Conservation (phyloP, 805 yeast genomes). For the Saccharomyces mikatae region DNA sequence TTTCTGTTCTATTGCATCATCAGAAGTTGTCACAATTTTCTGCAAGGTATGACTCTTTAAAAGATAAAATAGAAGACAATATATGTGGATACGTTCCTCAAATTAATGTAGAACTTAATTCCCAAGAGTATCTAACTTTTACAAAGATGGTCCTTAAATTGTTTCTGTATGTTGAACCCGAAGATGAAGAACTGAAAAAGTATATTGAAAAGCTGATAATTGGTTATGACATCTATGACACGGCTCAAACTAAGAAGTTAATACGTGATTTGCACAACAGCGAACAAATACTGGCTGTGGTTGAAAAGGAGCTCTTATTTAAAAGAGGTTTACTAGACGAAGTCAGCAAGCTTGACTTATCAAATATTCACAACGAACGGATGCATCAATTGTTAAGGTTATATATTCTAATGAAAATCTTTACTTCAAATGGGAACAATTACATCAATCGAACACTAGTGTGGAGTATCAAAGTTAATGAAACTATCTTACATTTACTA, state of each 20-base stretch:
- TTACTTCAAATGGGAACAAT: conserved; percentile 29
- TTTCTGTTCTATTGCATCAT: conserved; percentile 53
- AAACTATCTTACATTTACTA: conserved; percentile 62
- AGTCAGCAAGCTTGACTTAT: conserved; percentile 38
- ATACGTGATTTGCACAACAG: conserved; percentile 45
- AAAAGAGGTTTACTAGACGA: conserved; percentile 44
- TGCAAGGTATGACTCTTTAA: conserved; percentile 21
- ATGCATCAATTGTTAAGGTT: conserved; percentile 35
- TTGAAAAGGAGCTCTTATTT: conserved; percentile 42
- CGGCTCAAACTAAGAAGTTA: conserved; percentile 40
- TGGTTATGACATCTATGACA: conserved; percentile 61
- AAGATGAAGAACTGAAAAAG: conserved; percentile 47
- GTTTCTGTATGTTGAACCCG: conserved; percentile 68
- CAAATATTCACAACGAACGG: conserved; percentile 34
- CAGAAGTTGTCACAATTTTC: conserved; percentile 46
- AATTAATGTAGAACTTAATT: conserved; percentile 59
- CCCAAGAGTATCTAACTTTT: conserved; percentile 62
- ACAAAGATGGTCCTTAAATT: conserved; percentile 56
- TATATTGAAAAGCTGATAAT: conserved; percentile 58
- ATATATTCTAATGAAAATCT: conserved; percentile 38
- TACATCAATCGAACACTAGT: conserved; percentile 39
- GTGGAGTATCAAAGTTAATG: conserved; percentile 59
- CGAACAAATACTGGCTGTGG: conserved; percentile 32
- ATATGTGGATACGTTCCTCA: conserved; percentile 62
- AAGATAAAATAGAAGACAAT: conserved; percentile 34